Base-by-base conservation (phyloP, 2,329 filamentous ascomycete species). In the Diplodia seriata region DNA sequence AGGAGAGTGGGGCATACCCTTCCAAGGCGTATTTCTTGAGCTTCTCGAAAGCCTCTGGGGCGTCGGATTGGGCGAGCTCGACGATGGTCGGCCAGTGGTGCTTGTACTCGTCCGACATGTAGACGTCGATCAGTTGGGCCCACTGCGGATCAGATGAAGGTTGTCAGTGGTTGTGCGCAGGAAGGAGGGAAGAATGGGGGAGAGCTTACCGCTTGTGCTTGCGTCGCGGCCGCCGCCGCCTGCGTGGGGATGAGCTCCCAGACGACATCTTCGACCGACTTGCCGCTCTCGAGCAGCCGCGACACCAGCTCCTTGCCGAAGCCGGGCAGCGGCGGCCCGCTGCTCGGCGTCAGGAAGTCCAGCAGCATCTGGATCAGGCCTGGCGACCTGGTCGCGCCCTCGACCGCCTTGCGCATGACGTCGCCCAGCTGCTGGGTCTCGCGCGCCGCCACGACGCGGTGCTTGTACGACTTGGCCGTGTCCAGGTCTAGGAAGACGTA, bases 401-500 rank as follows among this genome's bases (percentile, higher is more conserved):
- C 67, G 3, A 70, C 59, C 15, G 59, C 49, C 26, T 68, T 63
- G 23, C 67, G 68, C 9, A 57, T 20, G 8, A 47, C 57, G 29
- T 36, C 68, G 18, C 69, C 40, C 6, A 61, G 53, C 11, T 68
- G 55, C 11, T 20, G 53, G 15, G 70, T 53, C n/a, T 66, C 61
- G 14, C 57, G 53, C 15, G 64, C 49, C 26, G 69, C 70, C 49
- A 68, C 33, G 3, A 61, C 49, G 2, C 67, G 69, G 18, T 63
- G 23, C 54, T 72, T 72, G 63, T 73, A 72, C 0, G 73, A 74
- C 38, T 70, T 70, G 4, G 72, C 71, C 4, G 74, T 68, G 51
- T 76, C 73, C 40, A 68, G 62, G 66, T 76, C 74, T 18, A 74
- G 67, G 70, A 76, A 77, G 33, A 75, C 71, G 66, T 74, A 76